Percentiles rank a stretch among this genome's conserved stretches.
Evolutionary conservation across 164 flowering plant genomes (phyloP).

Genomic region (Malania oleifera): DNA sequence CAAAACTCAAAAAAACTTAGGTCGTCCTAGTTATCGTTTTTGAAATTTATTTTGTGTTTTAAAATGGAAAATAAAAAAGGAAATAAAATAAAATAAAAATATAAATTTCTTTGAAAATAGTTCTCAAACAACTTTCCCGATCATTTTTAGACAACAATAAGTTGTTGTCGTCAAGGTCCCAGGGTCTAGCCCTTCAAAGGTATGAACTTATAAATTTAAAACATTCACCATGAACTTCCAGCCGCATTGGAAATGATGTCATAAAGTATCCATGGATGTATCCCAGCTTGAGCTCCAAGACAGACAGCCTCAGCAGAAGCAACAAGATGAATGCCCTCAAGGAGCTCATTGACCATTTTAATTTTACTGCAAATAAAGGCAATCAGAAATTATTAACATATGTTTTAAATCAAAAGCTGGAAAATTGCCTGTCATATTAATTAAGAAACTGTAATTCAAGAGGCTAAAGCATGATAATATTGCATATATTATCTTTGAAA

Average conservation of each 20-base stretch:
- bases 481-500: constrained; percentile 1
- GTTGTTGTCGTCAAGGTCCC: neutral
- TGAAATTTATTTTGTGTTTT: no score
- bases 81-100: no score
- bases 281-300: constrained; percentile 73
- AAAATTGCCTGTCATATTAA: neutral
- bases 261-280: constrained; percentile 86
- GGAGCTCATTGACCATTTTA: constrained; percentile 76
- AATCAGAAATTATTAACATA: constrained; percentile 2
- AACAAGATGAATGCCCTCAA: constrained; percentile 85
- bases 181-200: neutral
- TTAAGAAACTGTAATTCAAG: neutral
- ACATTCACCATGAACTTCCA: constrained; percentile 85
- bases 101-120: no score
- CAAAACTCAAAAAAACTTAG: no score
- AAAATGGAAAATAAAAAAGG: no score
- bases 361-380: constrained; percentile 54
- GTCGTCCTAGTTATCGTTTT: no score
- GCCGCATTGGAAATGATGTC: constrained; percentile 97
- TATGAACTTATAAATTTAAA: neutral
- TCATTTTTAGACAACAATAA: no score
- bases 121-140: no score
- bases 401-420: neutral
- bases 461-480: neutral
- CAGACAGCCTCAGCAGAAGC: constrained; percentile 83